Evolutionary conservation across 345 rosid genomes (phyloP).

Genomic region (Gossypium mustelinum): DNA sequence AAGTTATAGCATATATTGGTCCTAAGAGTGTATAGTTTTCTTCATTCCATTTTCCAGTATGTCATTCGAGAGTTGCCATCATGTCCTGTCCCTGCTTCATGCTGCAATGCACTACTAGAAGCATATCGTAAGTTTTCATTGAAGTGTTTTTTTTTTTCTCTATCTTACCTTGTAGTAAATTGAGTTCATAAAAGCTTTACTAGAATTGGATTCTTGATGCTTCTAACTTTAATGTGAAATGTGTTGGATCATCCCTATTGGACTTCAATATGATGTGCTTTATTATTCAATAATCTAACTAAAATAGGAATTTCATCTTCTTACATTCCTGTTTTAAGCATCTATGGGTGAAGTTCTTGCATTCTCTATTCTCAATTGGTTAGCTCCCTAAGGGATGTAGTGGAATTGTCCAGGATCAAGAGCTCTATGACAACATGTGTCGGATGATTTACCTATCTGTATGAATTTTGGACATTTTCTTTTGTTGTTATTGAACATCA

Average conservation of each 20-base stretch:
- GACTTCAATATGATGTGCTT: neutral
- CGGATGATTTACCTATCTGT: constrained; percentile 2
- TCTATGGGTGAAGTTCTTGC: no score
- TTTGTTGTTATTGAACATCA: constrained; percentile 12
- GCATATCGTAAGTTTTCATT: constrained; percentile 77
- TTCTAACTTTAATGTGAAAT: neutral
- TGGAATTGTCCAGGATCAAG: neutral
- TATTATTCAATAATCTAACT: neutral
- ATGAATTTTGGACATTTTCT: neutral
- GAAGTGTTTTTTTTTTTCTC: constrained; percentile 11
- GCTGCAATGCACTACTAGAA: constrained; percentile 91
- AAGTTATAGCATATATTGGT: neutral
- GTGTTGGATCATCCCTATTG: no score
- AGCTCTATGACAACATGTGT: neutral
- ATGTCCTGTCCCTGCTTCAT: constrained; percentile 96
- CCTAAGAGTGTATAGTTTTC: constrained; percentile 14
- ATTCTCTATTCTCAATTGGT: neutral
- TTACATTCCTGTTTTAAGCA: neutral
- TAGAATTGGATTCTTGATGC: neutral
- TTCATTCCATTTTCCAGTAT: constrained; percentile 48
- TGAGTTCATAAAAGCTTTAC: neutral
- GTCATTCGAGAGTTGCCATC: constrained; percentile 94
- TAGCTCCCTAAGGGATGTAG: neutral
- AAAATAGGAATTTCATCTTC: neutral
- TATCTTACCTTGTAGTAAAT: constrained; percentile 15